Percentiles rank a stretch among this genome's conserved stretches.
Conservation (phyloP, 257 asterid genomes). For the Marsdenia floribunda region DNA sequence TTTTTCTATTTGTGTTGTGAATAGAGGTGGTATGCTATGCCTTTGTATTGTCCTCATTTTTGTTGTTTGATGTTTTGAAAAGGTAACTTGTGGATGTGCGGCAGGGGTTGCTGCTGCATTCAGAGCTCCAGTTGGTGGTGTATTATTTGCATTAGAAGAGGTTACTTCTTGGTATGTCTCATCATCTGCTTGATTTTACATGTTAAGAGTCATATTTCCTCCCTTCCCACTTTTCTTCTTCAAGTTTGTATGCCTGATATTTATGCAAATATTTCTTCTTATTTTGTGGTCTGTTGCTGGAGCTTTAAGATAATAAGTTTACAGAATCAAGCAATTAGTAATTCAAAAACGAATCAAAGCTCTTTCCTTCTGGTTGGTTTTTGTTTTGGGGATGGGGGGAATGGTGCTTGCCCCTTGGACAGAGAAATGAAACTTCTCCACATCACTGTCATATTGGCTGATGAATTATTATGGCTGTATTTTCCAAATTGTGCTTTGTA, state of each 20-base stretch:
- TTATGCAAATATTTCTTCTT: not conserved
- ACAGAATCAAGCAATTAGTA: not conserved
- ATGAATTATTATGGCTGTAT: not conserved
- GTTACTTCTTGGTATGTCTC: conserved; percentile 86
- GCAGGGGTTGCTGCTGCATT: conserved; percentile 99
- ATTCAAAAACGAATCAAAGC: too few species aligned
- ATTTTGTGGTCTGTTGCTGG: not conserved
- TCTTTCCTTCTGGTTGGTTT: too few species aligned
- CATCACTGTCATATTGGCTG: not conserved
- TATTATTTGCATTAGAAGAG: conserved; percentile 94
- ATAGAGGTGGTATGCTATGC: conserved; percentile 17
- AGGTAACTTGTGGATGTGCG: conserved; percentile 99
- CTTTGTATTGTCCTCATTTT: conserved; percentile 38
- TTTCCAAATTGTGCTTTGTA: not conserved
- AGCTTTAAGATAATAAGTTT: not conserved
- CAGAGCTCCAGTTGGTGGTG: conserved; percentile 99
- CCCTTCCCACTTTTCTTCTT: not conserved
- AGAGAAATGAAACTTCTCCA: not conserved
- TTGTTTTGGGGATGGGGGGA: too few species aligned
- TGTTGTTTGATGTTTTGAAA: conserved; percentile 49
- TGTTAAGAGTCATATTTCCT: not conserved
- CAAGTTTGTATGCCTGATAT: not conserved
- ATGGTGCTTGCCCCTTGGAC: too few species aligned
- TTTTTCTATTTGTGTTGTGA: not conserved
- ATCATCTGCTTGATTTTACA: conserved; percentile 14